Base-by-base conservation (phyloP, 352 stramenopile genomes). In the Phytopythium aichiense region DNA sequence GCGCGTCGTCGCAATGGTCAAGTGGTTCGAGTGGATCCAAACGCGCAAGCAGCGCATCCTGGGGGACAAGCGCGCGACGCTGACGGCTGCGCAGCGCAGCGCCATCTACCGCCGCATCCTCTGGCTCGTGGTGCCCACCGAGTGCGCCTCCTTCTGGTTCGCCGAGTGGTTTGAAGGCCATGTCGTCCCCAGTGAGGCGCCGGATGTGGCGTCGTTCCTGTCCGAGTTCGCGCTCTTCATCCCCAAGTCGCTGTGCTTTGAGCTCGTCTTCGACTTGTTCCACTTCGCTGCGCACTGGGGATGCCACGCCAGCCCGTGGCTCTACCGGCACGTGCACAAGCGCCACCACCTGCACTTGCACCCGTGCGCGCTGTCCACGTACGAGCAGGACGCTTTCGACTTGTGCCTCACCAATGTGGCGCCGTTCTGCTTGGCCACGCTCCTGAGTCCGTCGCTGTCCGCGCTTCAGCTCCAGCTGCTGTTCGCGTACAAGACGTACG, bases 401-500 rank as follows among this genome's bases (percentile, higher is more conserved):
- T 59, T 95, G 28, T 67, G 76, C 30, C 69, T 94, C 16, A 94
- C 81, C 23, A 96, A 95, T 62, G 72, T 91, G 2, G 37, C 93
- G 25, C 88, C 88, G 22, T 88, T 92, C 38, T 65, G 78, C 30
- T 11, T 84, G 8, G 79, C 87, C 3, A 71, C 67, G n/a, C 63
- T 56, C 12, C 23, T 92, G 37, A 73, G 69, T 12, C 72, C 78
- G 16, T 46, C 69, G 8, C 73, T 94, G 53, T 83, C 84, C 2
- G 35, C 55, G 23, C 46, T 81, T n/a, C 83, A 95, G 53, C 58
- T 93, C 11, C 74, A 93, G 12, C 55, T 96, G 43, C 60, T 96
- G 20, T 85, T 94, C 65, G 81, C 85, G 20, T 96, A 96, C 80
- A 95, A 95, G 70, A 86, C 86, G 53, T 96, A 95, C 72, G 85